Base-by-base conservation (phyloP, 306 rosid genomes). In the Crataegus laevigata region DNA sequence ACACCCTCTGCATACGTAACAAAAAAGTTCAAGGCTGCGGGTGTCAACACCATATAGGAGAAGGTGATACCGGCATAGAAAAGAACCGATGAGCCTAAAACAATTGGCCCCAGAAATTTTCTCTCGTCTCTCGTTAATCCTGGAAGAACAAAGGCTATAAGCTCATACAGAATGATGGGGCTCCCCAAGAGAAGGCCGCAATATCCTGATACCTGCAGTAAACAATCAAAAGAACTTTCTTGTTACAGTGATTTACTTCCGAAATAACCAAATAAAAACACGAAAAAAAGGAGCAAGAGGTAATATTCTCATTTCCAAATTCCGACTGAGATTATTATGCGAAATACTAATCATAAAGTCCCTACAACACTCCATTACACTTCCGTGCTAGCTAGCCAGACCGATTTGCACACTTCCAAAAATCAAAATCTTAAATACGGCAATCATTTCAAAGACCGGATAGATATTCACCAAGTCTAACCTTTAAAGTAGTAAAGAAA, bases 181-280 rank as follows among this genome's bases (percentile, higher is more conserved):
- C 97, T 94, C 84, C 96, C 99, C 66, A 92, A 61, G 62, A 94
- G 96, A 63, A 94, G 86, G 78, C 99, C 99, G 72, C 96, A 94
- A 75, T 92, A 94, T 63, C 99, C 99, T 70, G 99, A 94, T 63
- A 94, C 99, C 99, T 94, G 89, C 81, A 84, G 57, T 50, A 15
- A 42, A 75, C 8, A 45, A 76, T 34, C 52, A 69, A 65, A 77
- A 76, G 21, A 69, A 78, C 64, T 61, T 22, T 61, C 60, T 19
- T 17, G 66, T 50, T 21, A 69, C 63, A 59, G 34, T 43, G 42
- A 15, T 26, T 66, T 60, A 38, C 13, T 61, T 62, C 10, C 6
- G 3, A 51, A 24, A 11, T 21, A 43, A 62, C 12, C 47, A 6
- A 75, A 75, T 17, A 19, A 71, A 54, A 9, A 57, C 14, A 24